phyloP scores from a whole-genome alignment of 2,329 filamentous ascomycete species.

The Apiospora malaysiana region DNA sequence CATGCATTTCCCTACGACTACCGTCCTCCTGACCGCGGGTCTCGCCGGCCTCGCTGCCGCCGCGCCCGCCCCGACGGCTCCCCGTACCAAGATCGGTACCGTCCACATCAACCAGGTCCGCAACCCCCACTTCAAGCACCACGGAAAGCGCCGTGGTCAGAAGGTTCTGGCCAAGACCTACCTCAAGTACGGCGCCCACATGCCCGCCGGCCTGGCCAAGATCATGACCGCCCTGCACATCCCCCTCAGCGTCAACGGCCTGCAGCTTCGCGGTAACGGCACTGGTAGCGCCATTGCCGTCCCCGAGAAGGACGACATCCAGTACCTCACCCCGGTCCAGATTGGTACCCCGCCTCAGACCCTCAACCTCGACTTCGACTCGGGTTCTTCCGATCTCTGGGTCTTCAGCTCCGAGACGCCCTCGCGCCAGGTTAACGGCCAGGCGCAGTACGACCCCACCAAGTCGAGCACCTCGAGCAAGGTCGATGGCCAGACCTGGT shows the following conservation, averaged over 20 bases:
- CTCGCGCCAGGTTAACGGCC: slow-evolving; percentile 41
- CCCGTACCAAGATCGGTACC: slow-evolving; percentile 19
- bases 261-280: slow-evolving; percentile 20
- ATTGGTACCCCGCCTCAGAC: slow-evolving; percentile 49
- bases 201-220: slow-evolving; percentile 26
- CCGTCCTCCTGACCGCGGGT: slow-evolving; percentile 8
- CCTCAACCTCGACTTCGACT: slow-evolving; percentile 52
- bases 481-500: slow-evolving; percentile 45
- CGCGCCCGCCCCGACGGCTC: slow-evolving; percentile 7
- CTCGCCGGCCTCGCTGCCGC: slow-evolving; percentile 15
- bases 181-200: slow-evolving; percentile 28
- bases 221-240: slow-evolving; percentile 23
- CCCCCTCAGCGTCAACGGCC: slow-evolving; percentile 13
- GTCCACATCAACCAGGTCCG: slow-evolving; percentile 24
- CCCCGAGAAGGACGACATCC: slow-evolving; percentile 25
- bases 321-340: slow-evolving; percentile 25
- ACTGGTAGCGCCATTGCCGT: slow-evolving; percentile 27
- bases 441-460: slow-evolving; percentile 46
- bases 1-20: slow-evolving; percentile 12
- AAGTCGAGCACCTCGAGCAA: slow-evolving; percentile 46
- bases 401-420: slow-evolving; percentile 49
- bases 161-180: slow-evolving; percentile 31
- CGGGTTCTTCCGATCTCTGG: slow-evolving; percentile 54
- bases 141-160: slow-evolving; percentile 23
- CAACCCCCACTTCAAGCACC: slow-evolving; percentile 28